Base-by-base conservation (phyloP, 2,329 filamentous ascomycete genomes). In the Nakataea oryzae region DNA sequence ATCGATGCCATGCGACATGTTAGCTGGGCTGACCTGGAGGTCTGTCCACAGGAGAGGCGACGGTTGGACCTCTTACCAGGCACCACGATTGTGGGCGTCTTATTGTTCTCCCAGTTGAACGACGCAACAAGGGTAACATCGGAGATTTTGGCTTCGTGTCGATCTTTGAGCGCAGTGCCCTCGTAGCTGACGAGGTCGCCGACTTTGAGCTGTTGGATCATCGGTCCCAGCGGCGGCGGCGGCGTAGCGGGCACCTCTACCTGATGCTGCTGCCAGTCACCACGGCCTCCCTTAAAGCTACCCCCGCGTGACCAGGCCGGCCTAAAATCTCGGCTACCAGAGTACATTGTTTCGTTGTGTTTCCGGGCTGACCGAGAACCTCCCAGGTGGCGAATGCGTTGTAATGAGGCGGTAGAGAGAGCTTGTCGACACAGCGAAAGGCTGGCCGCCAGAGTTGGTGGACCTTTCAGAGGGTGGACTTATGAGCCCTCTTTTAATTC, bases 41-140 rank as follows among this genome's bases (percentile, higher is more conserved):
- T 1, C 9, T 32, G 26, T 21, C 14, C 56, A 21, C 6, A 2
- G 26, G 2, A n/a, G 7, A 26, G 27, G 9, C 2, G 21, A 2
- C 8, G 4, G 1, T 3, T 32, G 6, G 14, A 9, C 13, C 17
- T 59, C 68, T 21, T 65, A 73, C 74, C 74, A 13, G 74, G 74
- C 17, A 75, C 61, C 27, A 72, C 27, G 17, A 76, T 72, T 0
- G 67, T 66, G 0, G 74, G 66, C 2, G 63, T 59, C 2, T 29
- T 50, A 5, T 62, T 66, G 34, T 71, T 65, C 11, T 74, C 61
- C 75, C 74, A 77, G 67, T 71, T 76, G 66, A 72, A 77, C 0
- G 75, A 76, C 0, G 73, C 66, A 2, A 76, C 63, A 2, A 66
- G 54, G 28, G 63, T 26, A n/a, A 65, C 64, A 54, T 69, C 70